Conservation (phyloP, 495 filamentous ascomycete genomes). For the Delitschia confertaspora region DNA sequence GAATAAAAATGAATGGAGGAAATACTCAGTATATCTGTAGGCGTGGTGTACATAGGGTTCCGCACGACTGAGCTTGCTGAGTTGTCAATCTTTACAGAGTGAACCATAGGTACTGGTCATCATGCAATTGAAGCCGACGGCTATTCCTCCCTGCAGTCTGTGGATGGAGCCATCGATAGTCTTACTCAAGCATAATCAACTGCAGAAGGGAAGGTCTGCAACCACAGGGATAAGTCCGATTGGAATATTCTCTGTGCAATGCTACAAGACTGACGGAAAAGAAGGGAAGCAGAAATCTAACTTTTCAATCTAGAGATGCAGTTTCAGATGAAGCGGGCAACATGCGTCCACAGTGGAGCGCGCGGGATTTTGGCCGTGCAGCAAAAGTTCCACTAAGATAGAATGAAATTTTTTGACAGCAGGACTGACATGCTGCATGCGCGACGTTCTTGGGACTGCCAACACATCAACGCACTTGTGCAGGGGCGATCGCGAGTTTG, state of each 20-base stretch:
- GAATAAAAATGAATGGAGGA: too few relatives aligned
- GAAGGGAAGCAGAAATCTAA: constrained; percentile 17
- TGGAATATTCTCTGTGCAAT: too few relatives aligned
- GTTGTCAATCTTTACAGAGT: too few relatives aligned
- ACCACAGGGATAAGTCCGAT: constrained; percentile 1
- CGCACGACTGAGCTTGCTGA: too few relatives aligned
- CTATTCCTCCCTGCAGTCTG: too few relatives aligned
- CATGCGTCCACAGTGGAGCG: constrained; percentile 20
- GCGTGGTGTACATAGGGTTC: too few relatives aligned
- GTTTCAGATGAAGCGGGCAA: constrained; percentile 21
- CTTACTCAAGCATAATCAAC: constrained; percentile 9
- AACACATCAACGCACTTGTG: constrained; percentile 17
- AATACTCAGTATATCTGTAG: too few relatives aligned
- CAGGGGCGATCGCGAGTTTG: constrained; percentile 14
- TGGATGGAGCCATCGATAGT: too few relatives aligned
- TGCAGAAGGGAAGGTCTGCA: constrained; percentile 15
- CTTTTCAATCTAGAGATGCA: constrained; percentile 18
- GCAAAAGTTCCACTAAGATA: too few relatives aligned
- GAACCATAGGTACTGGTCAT: too few relatives aligned
- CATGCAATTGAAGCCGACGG: too few relatives aligned
- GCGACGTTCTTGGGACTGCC: constrained; percentile 21
- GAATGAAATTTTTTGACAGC: constrained; percentile 18
- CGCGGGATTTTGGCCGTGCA: constrained; percentile 24
- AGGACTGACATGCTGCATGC: constrained; percentile 18
- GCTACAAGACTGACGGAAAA: too few relatives aligned